Evolutionary conservation across 108 stramenopile species (phyloP).

Genomic region (Mediolabrus comicus): DNA sequence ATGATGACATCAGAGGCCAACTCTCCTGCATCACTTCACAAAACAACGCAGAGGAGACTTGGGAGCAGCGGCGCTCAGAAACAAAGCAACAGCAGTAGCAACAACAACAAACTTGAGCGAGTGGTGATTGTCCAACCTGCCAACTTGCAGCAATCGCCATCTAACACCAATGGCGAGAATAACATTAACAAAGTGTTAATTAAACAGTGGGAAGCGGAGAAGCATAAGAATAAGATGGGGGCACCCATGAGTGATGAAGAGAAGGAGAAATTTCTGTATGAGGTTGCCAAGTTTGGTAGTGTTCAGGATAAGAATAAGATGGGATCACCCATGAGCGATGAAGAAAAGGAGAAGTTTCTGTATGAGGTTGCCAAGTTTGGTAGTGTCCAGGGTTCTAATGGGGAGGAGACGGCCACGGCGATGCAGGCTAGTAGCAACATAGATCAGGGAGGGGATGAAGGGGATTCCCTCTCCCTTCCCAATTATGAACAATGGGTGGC

Average conservation of each 20-base stretch:
- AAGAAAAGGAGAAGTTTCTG: not conserved
- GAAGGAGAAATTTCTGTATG: not conserved
- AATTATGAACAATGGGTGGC: not conserved
- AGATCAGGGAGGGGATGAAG: not conserved
- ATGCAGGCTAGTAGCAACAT: too few species aligned
- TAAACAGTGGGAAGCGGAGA: too few species aligned
- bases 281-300: not conserved
- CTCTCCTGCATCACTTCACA: not conserved
- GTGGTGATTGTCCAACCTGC: not conserved
- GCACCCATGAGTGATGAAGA: not conserved
- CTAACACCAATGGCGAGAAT: not conserved
- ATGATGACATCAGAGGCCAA: not conserved
- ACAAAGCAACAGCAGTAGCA: not conserved
- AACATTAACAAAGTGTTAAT: too few species aligned
- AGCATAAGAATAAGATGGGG: not conserved
- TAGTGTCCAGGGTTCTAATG: not conserved
- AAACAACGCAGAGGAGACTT: not conserved
- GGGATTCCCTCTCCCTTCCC: not conserved
- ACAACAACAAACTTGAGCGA: not conserved
- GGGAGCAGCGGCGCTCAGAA: not conserved
- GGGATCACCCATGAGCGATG: not conserved
- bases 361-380: constrained; percentile 1
- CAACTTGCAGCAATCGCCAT: not conserved
- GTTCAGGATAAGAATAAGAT: not conserved
- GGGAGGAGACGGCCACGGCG: too few species aligned